Conservation (phyloP, 805 yeast genomes). For the Ogataea trehalophila region DNA sequence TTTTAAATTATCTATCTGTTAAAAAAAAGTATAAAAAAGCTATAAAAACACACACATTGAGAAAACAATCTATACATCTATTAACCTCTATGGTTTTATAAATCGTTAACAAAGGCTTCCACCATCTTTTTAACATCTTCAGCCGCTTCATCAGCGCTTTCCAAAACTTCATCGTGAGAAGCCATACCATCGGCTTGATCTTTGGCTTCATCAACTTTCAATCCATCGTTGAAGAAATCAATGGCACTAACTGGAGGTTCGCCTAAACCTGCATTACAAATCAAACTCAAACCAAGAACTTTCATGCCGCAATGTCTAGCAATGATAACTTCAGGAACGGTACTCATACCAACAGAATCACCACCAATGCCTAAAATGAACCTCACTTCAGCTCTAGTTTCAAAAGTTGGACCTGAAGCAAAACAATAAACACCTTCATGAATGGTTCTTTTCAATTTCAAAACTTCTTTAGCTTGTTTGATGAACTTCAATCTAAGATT, state of each 20-base stretch:
- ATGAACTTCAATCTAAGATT: conserved; percentile 61
- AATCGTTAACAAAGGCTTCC: conserved; percentile 45
- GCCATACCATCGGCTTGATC: conserved; percentile 67
- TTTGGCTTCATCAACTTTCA: conserved; percentile 34
- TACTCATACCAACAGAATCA: conserved; percentile 96
- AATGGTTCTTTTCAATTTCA: conserved; percentile 49
- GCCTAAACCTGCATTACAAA: conserved; percentile 78
- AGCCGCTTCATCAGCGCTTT: conserved; percentile 76
- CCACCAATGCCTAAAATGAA: conserved; percentile 70
- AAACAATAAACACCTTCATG: conserved; percentile 86
- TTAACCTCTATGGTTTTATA: neutral
- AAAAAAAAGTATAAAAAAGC: too few species aligned
- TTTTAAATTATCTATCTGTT: too few species aligned
- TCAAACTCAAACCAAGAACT: conserved; percentile 79
- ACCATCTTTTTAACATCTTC: conserved; percentile 71
- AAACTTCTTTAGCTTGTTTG: conserved; percentile 40
- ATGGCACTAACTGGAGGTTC: conserved; percentile 65
- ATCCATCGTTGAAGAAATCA: conserved; percentile 31
- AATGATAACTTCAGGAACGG: conserved; percentile 92
- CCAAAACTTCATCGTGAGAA: conserved; percentile 86
- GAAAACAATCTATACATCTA: too few species aligned
- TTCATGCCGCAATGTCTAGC: conserved; percentile 85
- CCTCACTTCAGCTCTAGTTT: conserved; percentile 87
- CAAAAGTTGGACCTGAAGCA: conserved; percentile 93
- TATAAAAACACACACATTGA: too few species aligned